Conservation (phyloP, 2,329 filamentous ascomycete genomes). For the Talaromyces sp. region DNA sequence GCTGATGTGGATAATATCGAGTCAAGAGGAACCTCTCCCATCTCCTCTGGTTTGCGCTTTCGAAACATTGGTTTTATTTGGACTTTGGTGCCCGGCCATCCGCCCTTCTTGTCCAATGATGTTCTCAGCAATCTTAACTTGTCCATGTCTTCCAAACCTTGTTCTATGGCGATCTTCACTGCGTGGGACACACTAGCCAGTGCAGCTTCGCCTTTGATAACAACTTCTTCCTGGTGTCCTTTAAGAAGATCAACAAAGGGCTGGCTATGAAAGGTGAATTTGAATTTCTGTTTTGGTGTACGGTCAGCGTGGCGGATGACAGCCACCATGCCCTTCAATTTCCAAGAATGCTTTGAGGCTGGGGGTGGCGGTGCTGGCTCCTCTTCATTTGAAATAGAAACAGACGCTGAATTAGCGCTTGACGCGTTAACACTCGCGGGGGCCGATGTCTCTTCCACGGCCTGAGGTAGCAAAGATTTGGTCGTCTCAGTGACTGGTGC, state of each 20-base stretch:
- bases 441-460: constrained; percentile 18
- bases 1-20: constrained; percentile 13
- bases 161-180: constrained; percentile 71
- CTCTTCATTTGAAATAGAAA: constrained; percentile 20
- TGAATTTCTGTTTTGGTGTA: constrained; percentile 98
- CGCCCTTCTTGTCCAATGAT: constrained; percentile 85
- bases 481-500: constrained; percentile 28
- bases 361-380: constrained; percentile 43
- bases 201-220: constrained; percentile 86
- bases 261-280: constrained; percentile 96
- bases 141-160: constrained; percentile 74
- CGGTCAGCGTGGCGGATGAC: constrained; percentile 95
- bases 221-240: constrained; percentile 91
- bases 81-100: constrained; percentile 93
- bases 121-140: constrained; percentile 85
- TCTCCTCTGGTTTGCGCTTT: constrained; percentile 68
- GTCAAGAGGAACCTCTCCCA: constrained; percentile 23
- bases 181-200: constrained; percentile 83
- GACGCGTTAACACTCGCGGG: constrained; percentile 19
- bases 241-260: constrained; percentile 93
- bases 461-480: constrained; percentile 4
- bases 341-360: constrained; percentile 89
- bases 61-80: constrained; percentile 99
- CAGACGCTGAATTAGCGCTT: constrained; percentile 20
- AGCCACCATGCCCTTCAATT: constrained; percentile 93